These are phyloP conservation scores for Umbelopsis sp. DNA, from an alignment of 192 early-diverging fungal species.

Conservation along the genomic window DNA sequence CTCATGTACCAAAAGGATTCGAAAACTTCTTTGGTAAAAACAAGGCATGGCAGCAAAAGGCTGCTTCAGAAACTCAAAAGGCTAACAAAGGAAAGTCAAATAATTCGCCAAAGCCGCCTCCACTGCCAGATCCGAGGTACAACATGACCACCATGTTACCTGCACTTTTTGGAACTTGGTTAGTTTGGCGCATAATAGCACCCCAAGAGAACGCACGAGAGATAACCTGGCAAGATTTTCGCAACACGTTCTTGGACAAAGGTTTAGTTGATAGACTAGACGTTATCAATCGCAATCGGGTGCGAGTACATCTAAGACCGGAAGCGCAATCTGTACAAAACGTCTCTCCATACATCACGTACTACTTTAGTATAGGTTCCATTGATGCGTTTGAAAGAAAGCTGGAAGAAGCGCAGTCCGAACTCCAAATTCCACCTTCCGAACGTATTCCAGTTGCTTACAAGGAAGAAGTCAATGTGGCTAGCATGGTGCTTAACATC, in stretches of 20 bases:
- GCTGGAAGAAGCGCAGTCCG: constrained; percentile 85
- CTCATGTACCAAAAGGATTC: constrained; percentile 64
- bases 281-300: constrained; percentile 86
- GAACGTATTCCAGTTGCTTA: constrained; percentile 95
- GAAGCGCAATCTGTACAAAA: constrained; percentile 54
- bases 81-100: not conserved
- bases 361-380: constrained; percentile 91
- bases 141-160: constrained; percentile 33
- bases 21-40: constrained; percentile 69
- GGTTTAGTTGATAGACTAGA: constrained; percentile 89
- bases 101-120: constrained; percentile 29
- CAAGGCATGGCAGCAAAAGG: constrained; percentile 31
- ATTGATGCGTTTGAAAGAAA: constrained; percentile 94
- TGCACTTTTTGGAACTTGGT: constrained; percentile 46
- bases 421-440: constrained; percentile 86
- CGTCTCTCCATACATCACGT: constrained; percentile 42
- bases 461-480: constrained; percentile 75
- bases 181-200: constrained; percentile 52
- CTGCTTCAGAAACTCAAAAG: constrained; percentile 1
- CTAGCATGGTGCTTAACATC: constrained; percentile 82
- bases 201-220: constrained; percentile 59
- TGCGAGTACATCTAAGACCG: constrained; percentile 77
- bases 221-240: constrained; percentile 95
- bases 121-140: constrained; percentile 26
- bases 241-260: constrained; percentile 84